Evolutionary conservation across 495 filamentous ascomycete genomes (phyloP), one percentile per base, ranked within the genome.

Genomic region (Daldinia bambusicola): DNA sequence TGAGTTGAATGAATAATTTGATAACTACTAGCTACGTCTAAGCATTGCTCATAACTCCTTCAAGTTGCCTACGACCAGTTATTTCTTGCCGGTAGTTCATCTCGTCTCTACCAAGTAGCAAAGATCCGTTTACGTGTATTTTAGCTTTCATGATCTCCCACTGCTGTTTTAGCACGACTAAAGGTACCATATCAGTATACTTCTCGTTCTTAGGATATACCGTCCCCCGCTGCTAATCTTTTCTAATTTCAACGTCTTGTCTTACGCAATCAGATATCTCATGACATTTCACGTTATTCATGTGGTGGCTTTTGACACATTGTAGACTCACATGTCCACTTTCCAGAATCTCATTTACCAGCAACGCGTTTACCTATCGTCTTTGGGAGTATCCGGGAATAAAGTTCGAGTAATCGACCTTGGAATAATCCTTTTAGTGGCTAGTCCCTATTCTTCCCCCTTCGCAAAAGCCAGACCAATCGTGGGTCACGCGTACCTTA

Each of bases 401-500:
- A 26, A 26, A 26, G 1, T 3, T 26, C 26, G 26, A 26, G 26
- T 26, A 26, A 26, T 26, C 26, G 26, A 26, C 26, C 26, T 26
- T 26, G 26, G 26, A 26, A 26, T 26, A 26, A 26, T 26, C 26
- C 26, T 1, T 26, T 3, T 26, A 26, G 26, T 26, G 26, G 3
- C 26, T 26, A 26, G 26, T 26, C 26, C 26, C 3, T 26, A 26
- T 26, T 26, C 26, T 26, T 26, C 26, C 3, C 1, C 26, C 26
- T 26, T 26, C 26, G 26, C 26, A 26, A 26, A 26, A 26, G 26
- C 26, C 6, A 12, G 30, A 26, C 67, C 68, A 71, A 66, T 66
- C 57, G 65, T 43, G 34, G 36, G 40, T 7, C 30, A 57, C 14
- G 34, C n/a, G 63, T 71, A 71, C 68, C 62, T 71, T 66, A 52